phyloP scores from a whole-genome alignment of 139 green algal genomes.

The Chlorella sp. region DNA sequence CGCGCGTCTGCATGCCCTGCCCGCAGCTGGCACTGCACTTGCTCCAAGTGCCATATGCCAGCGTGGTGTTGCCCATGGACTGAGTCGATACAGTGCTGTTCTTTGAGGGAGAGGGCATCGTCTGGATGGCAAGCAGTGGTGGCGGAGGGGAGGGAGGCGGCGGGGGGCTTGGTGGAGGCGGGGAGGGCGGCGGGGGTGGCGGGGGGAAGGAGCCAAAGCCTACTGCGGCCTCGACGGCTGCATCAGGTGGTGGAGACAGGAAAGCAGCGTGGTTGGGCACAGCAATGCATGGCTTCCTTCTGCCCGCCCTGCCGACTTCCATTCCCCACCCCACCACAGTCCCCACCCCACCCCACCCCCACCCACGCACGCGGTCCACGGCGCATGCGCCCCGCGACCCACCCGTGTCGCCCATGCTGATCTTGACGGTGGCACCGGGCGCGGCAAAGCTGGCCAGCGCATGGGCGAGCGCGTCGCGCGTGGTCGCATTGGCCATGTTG shows the following conservation, averaged over 20 bases:
- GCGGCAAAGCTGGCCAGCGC: constrained; percentile 8
- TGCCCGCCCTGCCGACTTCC: no score
- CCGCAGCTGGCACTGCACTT: constrained; percentile 37
- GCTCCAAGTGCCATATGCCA: constrained; percentile 35
- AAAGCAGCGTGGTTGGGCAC: neutral
- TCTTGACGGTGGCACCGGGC: neutral
- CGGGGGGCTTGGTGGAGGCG: constrained; percentile 13
- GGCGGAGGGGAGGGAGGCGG: constrained; percentile 21
- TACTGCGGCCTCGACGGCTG: constrained; percentile 4
- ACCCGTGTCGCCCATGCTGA: constrained; percentile 18
- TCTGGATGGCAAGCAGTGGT: constrained; percentile 2
- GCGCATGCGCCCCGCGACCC: neutral
- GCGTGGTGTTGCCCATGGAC: neutral
- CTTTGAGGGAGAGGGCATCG: neutral
- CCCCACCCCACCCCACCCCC: no score
- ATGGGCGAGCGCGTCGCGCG: neutral
- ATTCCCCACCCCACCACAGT: no score
- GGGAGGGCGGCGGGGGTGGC: constrained; percentile 25
- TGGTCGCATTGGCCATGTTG: constrained; percentile 15
- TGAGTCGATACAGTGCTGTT: neutral
- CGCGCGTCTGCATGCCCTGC: constrained; percentile 27
- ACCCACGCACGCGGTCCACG: no score
- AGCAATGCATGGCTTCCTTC: no score
- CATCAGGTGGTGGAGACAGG: neutral
- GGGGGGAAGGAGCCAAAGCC: constrained; percentile 44